phyloP scores from a whole-genome alignment of 345 rosid species.

The Linum trigynum region DNA sequence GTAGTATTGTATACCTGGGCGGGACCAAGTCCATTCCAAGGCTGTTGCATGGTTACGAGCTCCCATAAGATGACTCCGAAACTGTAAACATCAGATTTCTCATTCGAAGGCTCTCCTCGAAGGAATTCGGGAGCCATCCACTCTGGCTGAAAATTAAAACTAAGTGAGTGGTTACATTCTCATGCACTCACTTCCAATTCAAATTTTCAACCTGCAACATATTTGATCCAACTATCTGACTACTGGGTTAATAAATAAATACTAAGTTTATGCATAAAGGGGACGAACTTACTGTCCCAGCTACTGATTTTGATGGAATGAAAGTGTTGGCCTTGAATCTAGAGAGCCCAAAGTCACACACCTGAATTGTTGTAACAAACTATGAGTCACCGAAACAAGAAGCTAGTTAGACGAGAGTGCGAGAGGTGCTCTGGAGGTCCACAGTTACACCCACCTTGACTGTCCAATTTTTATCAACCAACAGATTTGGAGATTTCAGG shows the following conservation, averaged over 20 bases:
- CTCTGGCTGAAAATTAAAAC: constrained; percentile 73
- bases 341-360: constrained; percentile 90
- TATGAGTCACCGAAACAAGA: background rate
- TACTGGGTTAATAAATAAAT: background rate
- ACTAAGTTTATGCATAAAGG: background rate
- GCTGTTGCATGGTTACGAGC: constrained; percentile 79
- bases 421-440: background rate
- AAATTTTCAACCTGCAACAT: constrained; percentile 22
- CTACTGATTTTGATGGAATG: constrained; percentile 87
- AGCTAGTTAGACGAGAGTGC: background rate
- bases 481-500: constrained; percentile 83
- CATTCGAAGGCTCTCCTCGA: constrained; percentile 93
- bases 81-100: constrained; percentile 91
- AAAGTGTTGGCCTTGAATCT: constrained; percentile 90
- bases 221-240: constrained; percentile 17
- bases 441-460: constrained; percentile 52
- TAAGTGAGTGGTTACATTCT: constrained; percentile 29
- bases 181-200: constrained; percentile 26
- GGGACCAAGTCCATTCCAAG: constrained; percentile 89
- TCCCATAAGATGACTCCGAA: constrained; percentile 95
- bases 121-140: constrained; percentile 99
- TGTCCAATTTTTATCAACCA: constrained; percentile 95
- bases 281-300: constrained; percentile 74
- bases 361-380: constrained; percentile 34
- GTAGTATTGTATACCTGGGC: constrained; percentile 52